Evolutionary conservation across 2,329 filamentous ascomycete genomes (phyloP), one percentile per base, ranked within the genome.

Genomic region (Alternaria solani): DNA sequence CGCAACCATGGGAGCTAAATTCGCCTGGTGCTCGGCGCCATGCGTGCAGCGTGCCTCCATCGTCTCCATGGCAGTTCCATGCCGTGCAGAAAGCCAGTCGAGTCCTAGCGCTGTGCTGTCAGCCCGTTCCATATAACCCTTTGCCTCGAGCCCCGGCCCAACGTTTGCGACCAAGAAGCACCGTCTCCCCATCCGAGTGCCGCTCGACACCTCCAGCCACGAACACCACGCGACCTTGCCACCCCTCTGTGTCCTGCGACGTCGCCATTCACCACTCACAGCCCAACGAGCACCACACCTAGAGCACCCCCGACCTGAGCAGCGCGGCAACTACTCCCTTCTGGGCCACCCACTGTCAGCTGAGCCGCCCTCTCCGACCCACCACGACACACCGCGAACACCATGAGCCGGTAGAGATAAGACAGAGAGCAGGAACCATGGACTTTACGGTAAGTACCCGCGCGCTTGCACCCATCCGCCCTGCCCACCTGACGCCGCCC

Each of bases 381-480:
- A 66, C 70, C 71, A 63, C 59, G 58, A 64, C 67, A 34, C 62
- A 53, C 48, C 38, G 57, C 55, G 47, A 63, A 59, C 69, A 72
- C 65, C 71, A 78, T 75, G 74, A 73, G 57, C 67, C 61, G 69
- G 58, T 77, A 73, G 64, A 72, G 44, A 62, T 56, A 46, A 66
- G 60, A 70, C 43, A 64, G 57, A 71, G 41, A 64, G 64, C 65
- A 56, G 55, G 66, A 65, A 76, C 70, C 34, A 79, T 79, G 77
- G 77, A 79, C 71, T 79, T 79, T 63, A 79, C 75, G 66, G 77
- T 78, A 75, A 62, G 75, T 62, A 55, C 46, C 61, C 68, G 59
- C 68, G 67, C 72, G 66, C 68, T 57, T 69, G 52, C 14, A 32
- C 57, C 28, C 16, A 20, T 25, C 47, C 23, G 39, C 61, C 38